Percentiles rank a stretch among this genome's conserved stretches.
Evolutionary conservation across 768 basidiomycete genomes (phyloP).

Genomic region (Tulasnella calospora): DNA sequence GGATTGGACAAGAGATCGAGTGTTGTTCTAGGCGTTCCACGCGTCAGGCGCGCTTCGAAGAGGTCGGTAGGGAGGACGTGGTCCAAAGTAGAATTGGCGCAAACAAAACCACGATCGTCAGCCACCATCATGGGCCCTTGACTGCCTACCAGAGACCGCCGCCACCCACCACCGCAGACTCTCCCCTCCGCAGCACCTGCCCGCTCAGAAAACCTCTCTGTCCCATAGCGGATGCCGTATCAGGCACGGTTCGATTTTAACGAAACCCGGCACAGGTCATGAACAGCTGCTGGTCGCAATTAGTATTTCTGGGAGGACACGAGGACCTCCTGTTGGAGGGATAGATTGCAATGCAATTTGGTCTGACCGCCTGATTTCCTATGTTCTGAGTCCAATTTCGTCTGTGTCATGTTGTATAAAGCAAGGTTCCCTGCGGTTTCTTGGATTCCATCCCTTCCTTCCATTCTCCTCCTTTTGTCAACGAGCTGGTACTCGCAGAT

Average conservation of each 20-base stretch:
- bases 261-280: not conserved
- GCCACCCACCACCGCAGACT: too few relatives aligned
- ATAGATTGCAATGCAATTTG: not conserved
- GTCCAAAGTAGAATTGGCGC: conserved; percentile 17
- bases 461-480: not conserved
- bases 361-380: not conserved
- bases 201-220: too few relatives aligned
- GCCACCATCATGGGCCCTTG: not conserved
- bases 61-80: conserved; percentile 9
- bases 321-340: not conserved
- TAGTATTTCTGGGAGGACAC: not conserved
- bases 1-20: not conserved
- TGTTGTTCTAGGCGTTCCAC: not conserved
- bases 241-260: too few relatives aligned
- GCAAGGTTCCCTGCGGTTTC: not conserved
- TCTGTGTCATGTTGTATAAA: not conserved
- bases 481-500: not conserved
- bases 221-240: too few relatives aligned
- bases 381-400: not conserved
- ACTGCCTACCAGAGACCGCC: too few relatives aligned
- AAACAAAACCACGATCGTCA: not conserved
- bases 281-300: not conserved
- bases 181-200: too few relatives aligned
- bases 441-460: not conserved
- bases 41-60: not conserved